These are phyloP conservation scores for Wickerhamomyces queroliae DNA, from an alignment of 805 yeast species.

Conservation along the genomic window DNA sequence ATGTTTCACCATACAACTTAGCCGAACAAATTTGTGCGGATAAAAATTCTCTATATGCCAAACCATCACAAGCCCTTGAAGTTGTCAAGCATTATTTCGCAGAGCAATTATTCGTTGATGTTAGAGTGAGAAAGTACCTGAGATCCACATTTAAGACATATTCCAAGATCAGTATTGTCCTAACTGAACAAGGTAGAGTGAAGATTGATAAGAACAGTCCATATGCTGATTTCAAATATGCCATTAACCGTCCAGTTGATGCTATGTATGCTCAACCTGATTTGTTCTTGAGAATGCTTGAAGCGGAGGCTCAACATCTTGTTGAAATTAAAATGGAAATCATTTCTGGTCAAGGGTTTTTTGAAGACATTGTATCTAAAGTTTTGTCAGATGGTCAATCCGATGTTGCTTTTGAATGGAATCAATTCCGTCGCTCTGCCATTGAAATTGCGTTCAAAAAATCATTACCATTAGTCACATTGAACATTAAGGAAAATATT, in stretches of 20 bases:
- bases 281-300: constrained; percentile 79
- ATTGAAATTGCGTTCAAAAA: constrained; percentile 63
- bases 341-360: constrained; percentile 30
- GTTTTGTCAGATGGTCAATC: constrained; percentile 75
- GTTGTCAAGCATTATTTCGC: constrained; percentile 74
- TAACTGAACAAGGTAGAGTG: constrained; percentile 78
- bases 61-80: constrained; percentile 55
- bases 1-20: constrained; percentile 53
- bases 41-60: constrained; percentile 42
- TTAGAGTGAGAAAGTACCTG: constrained; percentile 68
- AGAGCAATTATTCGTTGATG: constrained; percentile 75
- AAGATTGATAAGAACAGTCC: constrained; percentile 77
- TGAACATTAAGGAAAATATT: constrained; percentile 78
- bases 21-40: constrained; percentile 36
- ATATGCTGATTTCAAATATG: constrained; percentile 87
- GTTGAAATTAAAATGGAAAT: constrained; percentile 56
- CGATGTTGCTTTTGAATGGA: constrained; percentile 76
- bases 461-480: constrained; percentile 59
- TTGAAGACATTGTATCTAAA: constrained; percentile 44
- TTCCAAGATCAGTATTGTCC: constrained; percentile 63
- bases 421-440: constrained; percentile 61
- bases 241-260: constrained; percentile 71
- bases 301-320: constrained; percentile 80
- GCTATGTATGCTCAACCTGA: constrained; percentile 76
- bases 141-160: constrained; percentile 56